Evolutionary conservation across 1,284 basidiomycete genomes (phyloP).

Genomic region (Phylloporus sp.): DNA sequence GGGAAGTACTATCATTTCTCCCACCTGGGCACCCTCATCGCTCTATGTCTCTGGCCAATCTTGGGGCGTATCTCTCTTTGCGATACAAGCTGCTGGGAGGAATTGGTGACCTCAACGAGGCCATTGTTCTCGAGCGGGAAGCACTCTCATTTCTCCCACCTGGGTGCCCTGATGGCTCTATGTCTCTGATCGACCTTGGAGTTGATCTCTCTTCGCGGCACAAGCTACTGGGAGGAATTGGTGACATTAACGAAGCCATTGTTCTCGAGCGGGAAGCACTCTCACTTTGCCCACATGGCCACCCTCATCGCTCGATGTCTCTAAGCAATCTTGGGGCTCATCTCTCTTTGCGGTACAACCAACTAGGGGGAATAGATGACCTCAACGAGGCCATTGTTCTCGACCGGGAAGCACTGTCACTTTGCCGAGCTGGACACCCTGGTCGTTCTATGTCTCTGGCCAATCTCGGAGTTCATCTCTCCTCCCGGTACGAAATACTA

Average conservation of each 20-base stretch:
- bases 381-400: no score
- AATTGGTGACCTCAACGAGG: neutral
- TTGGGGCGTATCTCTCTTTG: neutral
- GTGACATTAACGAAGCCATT: neutral
- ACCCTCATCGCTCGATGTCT: no score
- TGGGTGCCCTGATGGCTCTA: neutral
- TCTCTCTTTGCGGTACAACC: no score
- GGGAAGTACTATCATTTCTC: neutral
- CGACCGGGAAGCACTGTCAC: no score
- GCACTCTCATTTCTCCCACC: neutral
- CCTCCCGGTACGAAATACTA: no score
- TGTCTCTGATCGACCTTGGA: neutral
- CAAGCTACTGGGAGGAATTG: neutral
- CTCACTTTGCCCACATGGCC: no score
- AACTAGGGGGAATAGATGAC: no score
- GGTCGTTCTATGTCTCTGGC: no score
- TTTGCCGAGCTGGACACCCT: no score
- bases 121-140: neutral
- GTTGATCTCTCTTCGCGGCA: neutral
- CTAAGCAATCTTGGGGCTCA: no score
- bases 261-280: neutral
- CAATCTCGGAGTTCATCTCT: no score
- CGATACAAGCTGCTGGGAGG: neutral
- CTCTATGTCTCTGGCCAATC: neutral
- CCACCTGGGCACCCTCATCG: neutral